Conservation (phyloP, 1,284 basidiomycete genomes). For the Anthracocystis walkeri region DNA sequence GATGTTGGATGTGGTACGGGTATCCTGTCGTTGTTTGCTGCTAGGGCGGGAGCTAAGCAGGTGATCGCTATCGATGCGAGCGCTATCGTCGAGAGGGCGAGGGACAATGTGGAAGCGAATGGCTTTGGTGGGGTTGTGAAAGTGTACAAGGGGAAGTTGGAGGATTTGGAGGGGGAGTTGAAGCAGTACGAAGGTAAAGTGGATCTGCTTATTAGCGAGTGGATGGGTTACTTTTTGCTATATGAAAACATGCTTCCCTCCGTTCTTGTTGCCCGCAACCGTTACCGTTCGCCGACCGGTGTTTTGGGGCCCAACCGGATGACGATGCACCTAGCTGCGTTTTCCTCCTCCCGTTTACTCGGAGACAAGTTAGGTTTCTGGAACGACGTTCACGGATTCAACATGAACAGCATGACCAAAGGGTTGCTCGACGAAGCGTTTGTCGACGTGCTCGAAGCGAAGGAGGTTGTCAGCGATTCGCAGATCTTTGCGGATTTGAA, state of each 20-base stretch:
- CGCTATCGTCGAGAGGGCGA: conserved; percentile 84
- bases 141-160: conserved; percentile 87
- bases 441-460: conserved; percentile 54
- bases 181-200: conserved; percentile 78
- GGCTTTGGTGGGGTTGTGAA: conserved; percentile 80
- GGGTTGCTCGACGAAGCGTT: conserved; percentile 65
- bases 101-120: conserved; percentile 83
- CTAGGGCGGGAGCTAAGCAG: conserved; percentile 87
- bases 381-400: conserved; percentile 84
- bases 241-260: conserved; percentile 99
- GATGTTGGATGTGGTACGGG: conserved; percentile 79
- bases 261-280: conserved; percentile 85
- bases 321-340: conserved; percentile 84
- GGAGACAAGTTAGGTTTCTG: conserved; percentile 89
- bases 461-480: conserved; percentile 51
- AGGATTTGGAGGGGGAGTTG: conserved; percentile 79
- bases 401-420: conserved; percentile 62
- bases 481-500: conserved; percentile 61
- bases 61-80: conserved; percentile 95
- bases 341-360: conserved; percentile 80
- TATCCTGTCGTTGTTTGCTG: conserved; percentile 92
- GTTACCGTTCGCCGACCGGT: conserved; percentile 78
- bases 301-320: conserved; percentile 94
- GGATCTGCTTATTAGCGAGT: conserved; percentile 94
- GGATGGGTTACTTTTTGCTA: conserved; percentile 80